Percentiles rank a stretch among this genome's conserved stretches.
Conservation (phyloP, 345 rosid genomes). For the Limnanthes douglasii region DNA sequence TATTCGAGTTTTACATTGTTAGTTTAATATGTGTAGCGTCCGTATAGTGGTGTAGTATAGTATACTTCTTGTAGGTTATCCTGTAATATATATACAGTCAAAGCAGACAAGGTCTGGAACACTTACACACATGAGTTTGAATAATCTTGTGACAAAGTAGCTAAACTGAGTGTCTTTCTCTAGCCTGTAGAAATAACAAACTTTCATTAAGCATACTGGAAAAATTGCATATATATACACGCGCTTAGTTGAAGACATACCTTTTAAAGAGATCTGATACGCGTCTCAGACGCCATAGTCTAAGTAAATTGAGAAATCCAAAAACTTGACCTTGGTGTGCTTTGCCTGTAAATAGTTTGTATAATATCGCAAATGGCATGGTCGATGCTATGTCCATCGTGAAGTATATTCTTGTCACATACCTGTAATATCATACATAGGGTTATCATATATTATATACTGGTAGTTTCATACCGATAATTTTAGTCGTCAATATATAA, state of each 20-base stretch:
- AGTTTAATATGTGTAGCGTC: background rate
- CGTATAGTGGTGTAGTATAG: background rate
- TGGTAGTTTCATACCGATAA: no score
- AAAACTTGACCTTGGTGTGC: constrained; percentile 22
- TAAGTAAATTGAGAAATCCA: constrained; percentile 66
- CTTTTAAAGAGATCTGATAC: constrained; percentile 60
- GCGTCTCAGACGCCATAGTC: constrained; percentile 91
- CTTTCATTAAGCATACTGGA: background rate
- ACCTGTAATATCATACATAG: no score
- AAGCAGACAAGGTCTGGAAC: background rate
- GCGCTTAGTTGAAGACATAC: constrained; percentile 8
- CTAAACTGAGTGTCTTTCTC: constrained; percentile 73
- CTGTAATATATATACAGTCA: background rate
- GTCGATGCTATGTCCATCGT: constrained; percentile 85
- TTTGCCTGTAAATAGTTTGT: constrained; percentile 29
- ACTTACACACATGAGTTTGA: constrained; percentile 57
- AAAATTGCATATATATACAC: background rate
- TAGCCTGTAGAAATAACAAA: constrained; percentile 26
- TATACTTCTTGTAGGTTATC: background rate
- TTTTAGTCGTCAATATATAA: no score
- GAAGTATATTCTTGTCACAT: constrained; percentile 40
- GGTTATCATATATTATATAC: no score
- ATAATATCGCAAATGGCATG: constrained; percentile 45
- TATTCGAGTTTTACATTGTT: background rate
- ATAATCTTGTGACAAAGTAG: constrained; percentile 54